Evolutionary conservation across 2,329 filamentous ascomycete genomes (phyloP), one percentile per base, ranked within the genome.

Genomic region (Colletotrichum neosansevieriae): DNA sequence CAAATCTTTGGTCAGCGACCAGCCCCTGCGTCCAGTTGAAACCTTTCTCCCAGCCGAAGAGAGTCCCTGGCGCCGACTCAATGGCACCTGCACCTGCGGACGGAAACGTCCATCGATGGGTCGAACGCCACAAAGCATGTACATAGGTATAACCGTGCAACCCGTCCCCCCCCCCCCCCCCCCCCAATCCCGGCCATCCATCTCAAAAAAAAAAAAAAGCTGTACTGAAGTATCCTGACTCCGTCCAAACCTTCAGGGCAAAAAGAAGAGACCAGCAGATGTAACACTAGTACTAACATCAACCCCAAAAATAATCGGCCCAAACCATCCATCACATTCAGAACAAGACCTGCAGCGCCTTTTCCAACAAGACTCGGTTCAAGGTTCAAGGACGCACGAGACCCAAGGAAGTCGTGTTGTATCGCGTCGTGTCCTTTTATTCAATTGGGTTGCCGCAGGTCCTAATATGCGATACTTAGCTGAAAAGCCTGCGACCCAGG

Each of bases 21-120:
- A n/a, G 58, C 65, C 65, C 65, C 65, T 64, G 60, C 60, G 40
- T 68, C 21, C 47, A 58, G 29, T 51, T 60, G 61, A 68, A 64
- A 64, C 60, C 40, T 59, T 59, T 64, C 34, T 49, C 34, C 54
- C 54, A 54, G 44, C 62, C 53, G 45, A 68, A 58, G 38, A 50
- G 32, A n/a, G 15, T 29, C 34, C 47, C 47, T 58, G 59, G 53
- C 53, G 45, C 54, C 62, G 62, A 64, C 53, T 58, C 36, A 24
- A 59, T 45, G 53, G 62, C 62, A 64, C 62, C 62, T 34, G 61
- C 58, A 13, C 44, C 32, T 38, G 57, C 34, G 44, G 42, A 49
- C 42, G 57, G 29, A 49, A 19, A 42, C 21, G 53, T 56, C 53
- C 11, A 56, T 60, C 4, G 12, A 50, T 24, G 57, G 32, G 21